Evolutionary conservation across 495 filamentous ascomycete genomes (phyloP).

Genomic region (Neurospora tetrasperma): DNA sequence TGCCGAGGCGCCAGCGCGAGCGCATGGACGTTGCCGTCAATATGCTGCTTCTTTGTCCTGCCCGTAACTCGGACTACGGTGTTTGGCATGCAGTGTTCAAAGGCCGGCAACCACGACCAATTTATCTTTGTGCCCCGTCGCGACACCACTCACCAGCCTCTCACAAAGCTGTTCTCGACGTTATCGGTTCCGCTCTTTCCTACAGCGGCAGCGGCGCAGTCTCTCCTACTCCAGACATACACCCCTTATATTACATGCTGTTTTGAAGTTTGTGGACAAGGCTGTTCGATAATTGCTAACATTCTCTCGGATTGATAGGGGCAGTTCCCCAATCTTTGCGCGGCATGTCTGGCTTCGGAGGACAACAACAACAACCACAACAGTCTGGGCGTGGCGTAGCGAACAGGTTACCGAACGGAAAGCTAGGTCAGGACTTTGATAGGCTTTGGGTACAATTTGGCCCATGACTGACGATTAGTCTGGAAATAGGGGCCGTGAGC

Average conservation of each 20-base stretch:
- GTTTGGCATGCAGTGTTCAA: not conserved
- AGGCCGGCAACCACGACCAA: not conserved
- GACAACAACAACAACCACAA: slow-evolving; percentile 50
- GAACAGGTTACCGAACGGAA: slow-evolving; percentile 64
- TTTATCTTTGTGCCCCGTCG: not conserved
- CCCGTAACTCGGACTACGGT: not conserved
- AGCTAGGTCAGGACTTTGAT: slow-evolving; percentile 49
- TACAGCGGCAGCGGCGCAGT: not conserved
- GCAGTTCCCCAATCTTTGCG: slow-evolving; percentile 58
- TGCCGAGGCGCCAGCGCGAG: not conserved
- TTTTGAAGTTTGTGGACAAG: not conserved
- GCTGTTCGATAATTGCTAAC: slow-evolving; percentile 11
- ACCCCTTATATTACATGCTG: not conserved
- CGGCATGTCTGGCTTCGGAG: slow-evolving; percentile 58
- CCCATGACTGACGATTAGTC: slow-evolving; percentile 23
- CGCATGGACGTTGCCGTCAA: not conserved
- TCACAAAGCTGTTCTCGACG: not conserved
- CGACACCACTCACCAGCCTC: not conserved
- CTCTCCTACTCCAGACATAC: not conserved
- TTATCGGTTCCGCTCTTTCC: not conserved
- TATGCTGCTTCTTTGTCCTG: not conserved
- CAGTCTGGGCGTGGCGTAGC: slow-evolving; percentile 53
- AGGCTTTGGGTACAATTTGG: not conserved
- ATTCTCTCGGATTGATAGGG: slow-evolving; percentile 31
- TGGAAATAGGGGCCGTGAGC: slow-evolving; percentile 35